phyloP scores from a whole-genome alignment of 208 protist genomes.

The Leishmania gerbilli region DNA sequence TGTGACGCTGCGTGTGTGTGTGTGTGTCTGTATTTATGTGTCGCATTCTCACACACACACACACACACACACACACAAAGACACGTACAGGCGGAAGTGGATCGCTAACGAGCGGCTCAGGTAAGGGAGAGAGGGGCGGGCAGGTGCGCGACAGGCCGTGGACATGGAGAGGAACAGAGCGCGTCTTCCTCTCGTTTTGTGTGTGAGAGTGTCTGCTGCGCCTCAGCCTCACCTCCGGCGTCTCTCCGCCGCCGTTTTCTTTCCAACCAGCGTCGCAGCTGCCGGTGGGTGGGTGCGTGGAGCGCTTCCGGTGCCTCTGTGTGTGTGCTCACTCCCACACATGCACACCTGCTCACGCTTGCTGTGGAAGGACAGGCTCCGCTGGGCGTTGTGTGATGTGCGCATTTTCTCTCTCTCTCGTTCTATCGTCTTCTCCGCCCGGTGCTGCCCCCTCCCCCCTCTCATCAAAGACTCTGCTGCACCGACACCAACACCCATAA shows the following conservation, averaged over 20 bases:
- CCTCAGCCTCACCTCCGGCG: not conserved
- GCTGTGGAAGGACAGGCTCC: not conserved
- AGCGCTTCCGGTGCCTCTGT: not conserved
- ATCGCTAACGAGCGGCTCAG: too few relatives aligned
- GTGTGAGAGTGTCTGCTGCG: not conserved
- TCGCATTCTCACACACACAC: not conserved
- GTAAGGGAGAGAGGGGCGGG: not conserved
- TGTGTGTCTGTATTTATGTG: not conserved
- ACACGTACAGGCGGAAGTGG: not conserved
- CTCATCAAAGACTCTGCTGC: not conserved
- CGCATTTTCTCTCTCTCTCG: not conserved
- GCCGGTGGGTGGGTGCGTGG: not conserved
- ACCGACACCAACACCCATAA: not conserved
- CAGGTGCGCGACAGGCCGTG: not conserved
- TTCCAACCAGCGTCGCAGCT: not conserved
- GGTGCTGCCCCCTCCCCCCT: not conserved
- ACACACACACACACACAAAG: not conserved
- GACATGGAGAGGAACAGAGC: not conserved
- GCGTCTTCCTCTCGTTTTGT: not conserved
- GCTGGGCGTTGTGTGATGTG: not conserved
- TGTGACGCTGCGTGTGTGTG: not conserved
- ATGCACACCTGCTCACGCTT: not conserved
- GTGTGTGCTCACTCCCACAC: not conserved
- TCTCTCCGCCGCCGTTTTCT: not conserved
- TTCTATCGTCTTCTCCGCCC: not conserved